Base-by-base conservation (phyloP, 768 basidiomycete genomes). In the Mycena kentingensis region DNA sequence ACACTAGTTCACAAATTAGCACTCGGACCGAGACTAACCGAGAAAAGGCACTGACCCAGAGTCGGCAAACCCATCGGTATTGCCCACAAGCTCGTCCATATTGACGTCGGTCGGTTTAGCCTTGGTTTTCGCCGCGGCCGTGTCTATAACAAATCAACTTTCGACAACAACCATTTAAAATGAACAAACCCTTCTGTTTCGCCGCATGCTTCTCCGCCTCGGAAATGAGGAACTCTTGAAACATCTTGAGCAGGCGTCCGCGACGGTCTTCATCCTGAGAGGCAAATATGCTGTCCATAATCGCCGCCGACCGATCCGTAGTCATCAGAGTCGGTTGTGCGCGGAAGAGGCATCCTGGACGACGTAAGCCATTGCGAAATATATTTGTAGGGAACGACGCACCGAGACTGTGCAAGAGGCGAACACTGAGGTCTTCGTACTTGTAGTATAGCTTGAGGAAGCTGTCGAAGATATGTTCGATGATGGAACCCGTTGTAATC, bases 41-140 rank as follows among this genome's bases (percentile, higher is more conserved):
- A 24, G 7, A 28, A 31, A 26, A 37, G n/a, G 11, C 26, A 55
- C 83, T 62, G 70, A 98, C 97, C 95, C 95, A 5, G 96, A 98
- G 61, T 98, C 97, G 0, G 96, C 93, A 66, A 98, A 96, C 1
- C 88, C 93, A 62, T 93, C 89, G 0, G 93, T 93, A 62, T 96
- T 95, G 1, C 97, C 97, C 3, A 98, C 89, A 8, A 99, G 76
- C 62, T 97, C 93, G 0, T 88, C 88, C 86, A 99, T 94, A 62
- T 95, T 84, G 46, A 98, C 84, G 21, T 82, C 75, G 6, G 69
- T 59, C 21, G 70, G 35, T 51, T 77, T 79, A n/a, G 60, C 29
- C 49, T 75, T 76, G n/a, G 68, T 70, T 52, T 81, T 83, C 27
- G 65, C 54, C 10, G 65, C 67, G 64, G 81, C 72, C 79, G 54